Conservation (phyloP, 495 filamentous ascomycete species). For the Neurospora sp. region DNA sequence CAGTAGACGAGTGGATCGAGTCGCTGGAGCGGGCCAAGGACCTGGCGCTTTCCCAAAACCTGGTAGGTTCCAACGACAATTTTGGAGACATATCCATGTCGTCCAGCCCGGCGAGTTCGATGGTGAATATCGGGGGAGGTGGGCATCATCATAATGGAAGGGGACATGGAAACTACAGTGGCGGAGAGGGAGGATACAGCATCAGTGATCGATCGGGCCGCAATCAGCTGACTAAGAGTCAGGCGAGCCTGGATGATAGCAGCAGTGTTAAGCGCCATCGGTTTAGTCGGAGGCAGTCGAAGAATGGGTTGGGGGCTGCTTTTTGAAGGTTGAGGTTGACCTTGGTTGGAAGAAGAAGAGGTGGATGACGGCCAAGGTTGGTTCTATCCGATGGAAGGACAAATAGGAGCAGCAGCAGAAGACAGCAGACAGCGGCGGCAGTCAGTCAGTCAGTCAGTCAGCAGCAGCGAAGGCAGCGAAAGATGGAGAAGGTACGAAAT, state of each 20-base stretch:
- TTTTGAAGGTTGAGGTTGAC: constrained; percentile 8
- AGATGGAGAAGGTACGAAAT: not conserved
- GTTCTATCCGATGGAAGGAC: no score
- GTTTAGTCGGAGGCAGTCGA: constrained; percentile 83
- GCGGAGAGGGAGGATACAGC: constrained; percentile 14
- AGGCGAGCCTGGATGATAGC: constrained; percentile 47
- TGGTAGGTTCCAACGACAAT: constrained; percentile 53
- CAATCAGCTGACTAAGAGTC: constrained; percentile 43
- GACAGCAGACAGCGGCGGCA: no score
- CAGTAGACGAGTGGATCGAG: constrained; percentile 81
- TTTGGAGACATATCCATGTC: constrained; percentile 63
- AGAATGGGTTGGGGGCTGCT: constrained; percentile 70
- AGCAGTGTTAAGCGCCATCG: constrained; percentile 50
- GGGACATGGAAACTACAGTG: not conserved
- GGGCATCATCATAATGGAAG: not conserved
- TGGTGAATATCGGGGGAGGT: constrained; percentile 26
- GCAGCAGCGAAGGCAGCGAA: not conserved
- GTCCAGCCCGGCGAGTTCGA: constrained; percentile 66
- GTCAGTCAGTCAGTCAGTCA: no score
- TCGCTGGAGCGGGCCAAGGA: constrained; percentile 72
- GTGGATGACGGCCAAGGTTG: not conserved
- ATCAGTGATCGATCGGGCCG: constrained; percentile 40
- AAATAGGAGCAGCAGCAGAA: no score
- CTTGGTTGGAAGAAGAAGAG: not conserved
- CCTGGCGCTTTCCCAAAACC: constrained; percentile 61